phyloP scores from a whole-genome alignment of 2,329 filamentous ascomycete species.

The Alternaria tenuissima region DNA sequence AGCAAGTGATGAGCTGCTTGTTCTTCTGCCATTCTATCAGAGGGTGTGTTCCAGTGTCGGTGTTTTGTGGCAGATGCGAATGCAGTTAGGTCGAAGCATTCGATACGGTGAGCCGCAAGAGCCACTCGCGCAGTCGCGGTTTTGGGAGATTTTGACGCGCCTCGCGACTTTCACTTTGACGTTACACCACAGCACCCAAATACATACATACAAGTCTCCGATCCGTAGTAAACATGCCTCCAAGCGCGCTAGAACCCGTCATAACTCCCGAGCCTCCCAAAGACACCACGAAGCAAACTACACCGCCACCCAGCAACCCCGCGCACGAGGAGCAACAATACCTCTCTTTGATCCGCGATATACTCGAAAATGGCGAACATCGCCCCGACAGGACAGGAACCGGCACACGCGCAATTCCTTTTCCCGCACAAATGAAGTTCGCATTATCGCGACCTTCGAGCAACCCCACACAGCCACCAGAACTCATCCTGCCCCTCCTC shows the following conservation, averaged over 20 bases:
- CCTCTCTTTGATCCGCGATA: slow-evolving; percentile 84
- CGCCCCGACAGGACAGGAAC: slow-evolving; percentile 93
- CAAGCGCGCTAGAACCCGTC: slow-evolving; percentile 37
- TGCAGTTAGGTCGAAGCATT: slow-evolving; percentile 28
- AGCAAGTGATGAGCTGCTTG: slow-evolving; percentile 54
- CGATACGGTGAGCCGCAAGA: slow-evolving; percentile 27
- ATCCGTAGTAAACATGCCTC: slow-evolving; percentile 32
- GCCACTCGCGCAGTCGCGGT: slow-evolving; percentile 45
- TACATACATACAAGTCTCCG: background rate
- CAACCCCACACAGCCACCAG: slow-evolving; percentile 52
- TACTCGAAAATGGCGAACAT: slow-evolving; percentile 83
- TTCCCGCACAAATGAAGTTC: slow-evolving; percentile 87
- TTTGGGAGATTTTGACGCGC: slow-evolving; percentile 33
- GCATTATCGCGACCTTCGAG: slow-evolving; percentile 68
- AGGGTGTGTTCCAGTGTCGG: slow-evolving; percentile 9
- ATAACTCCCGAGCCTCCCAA: slow-evolving; percentile 28
- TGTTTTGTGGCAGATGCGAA: slow-evolving; percentile 37
- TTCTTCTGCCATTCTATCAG: slow-evolving; percentile 44
- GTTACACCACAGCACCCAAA: background rate
- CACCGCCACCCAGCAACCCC: slow-evolving; percentile 23
- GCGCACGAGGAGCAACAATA: slow-evolving; percentile 92
- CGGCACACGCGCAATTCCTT: slow-evolving; percentile 89
- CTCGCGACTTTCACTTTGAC: slow-evolving; percentile 15
- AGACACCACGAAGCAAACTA: slow-evolving; percentile 28
- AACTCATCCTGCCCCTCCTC: slow-evolving; percentile 83